phyloP scores from a whole-genome alignment of 495 filamentous ascomycete genomes.

The Thermothielavioides terrestris region DNA sequence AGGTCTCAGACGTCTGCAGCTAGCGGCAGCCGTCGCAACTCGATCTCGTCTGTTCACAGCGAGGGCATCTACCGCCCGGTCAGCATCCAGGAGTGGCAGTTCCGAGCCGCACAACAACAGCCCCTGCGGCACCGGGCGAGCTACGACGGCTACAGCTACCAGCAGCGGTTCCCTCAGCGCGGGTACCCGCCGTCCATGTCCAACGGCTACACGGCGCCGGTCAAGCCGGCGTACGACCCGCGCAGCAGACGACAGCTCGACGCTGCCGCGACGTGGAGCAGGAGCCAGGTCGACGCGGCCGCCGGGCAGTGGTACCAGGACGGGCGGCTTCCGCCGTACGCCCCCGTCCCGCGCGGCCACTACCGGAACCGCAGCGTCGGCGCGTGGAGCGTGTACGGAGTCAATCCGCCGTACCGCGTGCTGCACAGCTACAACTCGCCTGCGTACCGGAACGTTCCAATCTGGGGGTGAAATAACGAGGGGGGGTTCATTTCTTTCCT shows the following conservation, averaged over 20 bases:
- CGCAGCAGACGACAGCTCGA: conserved; percentile 20
- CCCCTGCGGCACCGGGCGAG: conserved; percentile 33
- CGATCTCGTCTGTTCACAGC: conserved; percentile 17
- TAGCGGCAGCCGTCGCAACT: conserved; percentile 23
- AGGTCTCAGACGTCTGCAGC: conserved; percentile 24
- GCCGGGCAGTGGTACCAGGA: conserved; percentile 24
- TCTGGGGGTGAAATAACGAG: conserved; percentile 31
- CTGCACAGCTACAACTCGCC: conserved; percentile 44
- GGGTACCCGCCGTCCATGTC: conserved; percentile 32
- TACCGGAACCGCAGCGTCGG: conserved; percentile 32
- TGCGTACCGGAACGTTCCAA: conserved; percentile 37
- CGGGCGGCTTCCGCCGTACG: conserved; percentile 23
- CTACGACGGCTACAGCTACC: conserved; percentile 31
- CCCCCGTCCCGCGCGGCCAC: conserved; percentile 31
- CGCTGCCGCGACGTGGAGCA: conserved; percentile 20
- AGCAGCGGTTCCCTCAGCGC: conserved; percentile 12
- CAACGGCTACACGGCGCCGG: conserved; percentile 27
- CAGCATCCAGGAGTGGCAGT: conserved; percentile 21
- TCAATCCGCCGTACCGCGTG: conserved; percentile 31
- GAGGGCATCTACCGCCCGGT: conserved; percentile 15
- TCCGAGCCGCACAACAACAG: conserved; percentile 14
- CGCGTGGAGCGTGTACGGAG: conserved; percentile 8
- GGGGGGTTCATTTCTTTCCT: background rate
- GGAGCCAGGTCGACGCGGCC: conserved; percentile 20
- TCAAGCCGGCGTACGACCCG: conserved; percentile 18